Percentiles rank a stretch among this genome's conserved stretches.
These are phyloP conservation scores for Amanita subjunquillea DNA, from an alignment of 768 basidiomycete genomes.

Conservation along the genomic window DNA sequence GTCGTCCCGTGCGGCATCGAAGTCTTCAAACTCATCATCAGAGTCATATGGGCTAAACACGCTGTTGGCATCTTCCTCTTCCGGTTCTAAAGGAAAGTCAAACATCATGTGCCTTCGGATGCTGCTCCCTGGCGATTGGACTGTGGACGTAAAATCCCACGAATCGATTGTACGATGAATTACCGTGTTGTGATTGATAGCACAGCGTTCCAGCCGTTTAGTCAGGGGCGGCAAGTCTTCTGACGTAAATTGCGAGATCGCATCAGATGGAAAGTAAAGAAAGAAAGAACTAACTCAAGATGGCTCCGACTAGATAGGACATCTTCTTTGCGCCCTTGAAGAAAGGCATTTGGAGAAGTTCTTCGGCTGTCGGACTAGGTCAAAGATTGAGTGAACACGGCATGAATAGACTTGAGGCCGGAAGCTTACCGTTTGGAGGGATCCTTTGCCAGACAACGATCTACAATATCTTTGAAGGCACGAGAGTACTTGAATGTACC, in stretches of 20 bases:
- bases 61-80: constrained; percentile 2
- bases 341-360: constrained; percentile 70
- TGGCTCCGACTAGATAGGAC: constrained; percentile 63
- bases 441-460: constrained; percentile 77
- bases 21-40: neutral
- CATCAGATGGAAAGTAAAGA: neutral
- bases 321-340: constrained; percentile 76
- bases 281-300: constrained; percentile 39
- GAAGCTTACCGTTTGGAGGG: constrained; percentile 57
- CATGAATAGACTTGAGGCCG: neutral
- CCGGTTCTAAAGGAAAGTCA: neutral
- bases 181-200: constrained; percentile 18
- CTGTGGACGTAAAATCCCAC: constrained; percentile 65
- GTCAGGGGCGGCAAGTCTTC: constrained; percentile 65
- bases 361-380: constrained; percentile 61
- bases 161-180: constrained; percentile 53
- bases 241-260: constrained; percentile 12
- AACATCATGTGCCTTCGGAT: constrained; percentile 1
- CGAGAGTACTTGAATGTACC: constrained; percentile 70
- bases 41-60: constrained; percentile 3
- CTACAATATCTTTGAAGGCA: constrained; percentile 75
- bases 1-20: neutral
- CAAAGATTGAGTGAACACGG: neutral
- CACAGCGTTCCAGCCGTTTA: constrained; percentile 62
- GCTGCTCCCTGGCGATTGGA: constrained; percentile 19